Conservation (phyloP, 495 filamentous ascomycete species). For the Neurospora sp. region DNA sequence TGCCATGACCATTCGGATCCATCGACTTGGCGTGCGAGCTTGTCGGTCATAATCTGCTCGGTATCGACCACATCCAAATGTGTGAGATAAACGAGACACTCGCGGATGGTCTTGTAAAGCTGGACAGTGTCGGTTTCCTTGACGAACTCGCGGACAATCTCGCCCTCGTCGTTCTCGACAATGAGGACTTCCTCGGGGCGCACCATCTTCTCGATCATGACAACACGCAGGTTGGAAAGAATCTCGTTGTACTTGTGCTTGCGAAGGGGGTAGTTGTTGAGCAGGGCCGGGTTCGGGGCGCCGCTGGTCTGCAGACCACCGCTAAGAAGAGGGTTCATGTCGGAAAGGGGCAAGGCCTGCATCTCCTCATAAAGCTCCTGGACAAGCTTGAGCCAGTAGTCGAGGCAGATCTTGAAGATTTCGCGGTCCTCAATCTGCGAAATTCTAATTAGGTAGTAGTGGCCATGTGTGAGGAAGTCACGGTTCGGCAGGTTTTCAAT, state of each 20-base stretch:
- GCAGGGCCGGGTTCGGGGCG: slow-evolving; percentile 69
- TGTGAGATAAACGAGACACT: slow-evolving; percentile 95
- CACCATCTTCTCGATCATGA: slow-evolving; percentile 99
- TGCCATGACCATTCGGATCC: slow-evolving; percentile 97
- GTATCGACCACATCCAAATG: slow-evolving; percentile 97
- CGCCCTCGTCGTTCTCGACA: slow-evolving; percentile 97
- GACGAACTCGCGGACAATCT: slow-evolving; percentile 97
- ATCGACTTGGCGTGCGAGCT: slow-evolving; percentile 88
- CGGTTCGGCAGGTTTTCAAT: slow-evolving; percentile 92
- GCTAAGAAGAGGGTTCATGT: slow-evolving; percentile 75
- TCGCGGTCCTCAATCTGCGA: slow-evolving; percentile 97
- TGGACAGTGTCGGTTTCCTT: slow-evolving; percentile 99
- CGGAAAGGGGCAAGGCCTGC: slow-evolving; percentile 84
- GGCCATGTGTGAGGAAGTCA: slow-evolving; percentile 87
- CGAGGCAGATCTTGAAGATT: slow-evolving; percentile 98
- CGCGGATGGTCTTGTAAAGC: slow-evolving; percentile 96
- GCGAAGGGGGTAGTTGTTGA: slow-evolving; percentile 80
- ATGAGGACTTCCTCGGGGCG: slow-evolving; percentile 96
- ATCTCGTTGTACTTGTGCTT: slow-evolving; percentile 97
- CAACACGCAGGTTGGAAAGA: slow-evolving; percentile 81
- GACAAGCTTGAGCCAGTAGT: slow-evolving; percentile 99
- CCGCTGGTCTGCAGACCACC: slow-evolving; percentile 61
- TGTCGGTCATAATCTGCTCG: slow-evolving; percentile 98
- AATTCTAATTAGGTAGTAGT: slow-evolving; percentile 96
- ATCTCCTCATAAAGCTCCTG: slow-evolving; percentile 98